Percentiles rank a stretch among this genome's conserved stretches.
Evolutionary conservation across 2,329 filamentous ascomycete species (phyloP).

Genomic region (Botryotinia globosa): DNA sequence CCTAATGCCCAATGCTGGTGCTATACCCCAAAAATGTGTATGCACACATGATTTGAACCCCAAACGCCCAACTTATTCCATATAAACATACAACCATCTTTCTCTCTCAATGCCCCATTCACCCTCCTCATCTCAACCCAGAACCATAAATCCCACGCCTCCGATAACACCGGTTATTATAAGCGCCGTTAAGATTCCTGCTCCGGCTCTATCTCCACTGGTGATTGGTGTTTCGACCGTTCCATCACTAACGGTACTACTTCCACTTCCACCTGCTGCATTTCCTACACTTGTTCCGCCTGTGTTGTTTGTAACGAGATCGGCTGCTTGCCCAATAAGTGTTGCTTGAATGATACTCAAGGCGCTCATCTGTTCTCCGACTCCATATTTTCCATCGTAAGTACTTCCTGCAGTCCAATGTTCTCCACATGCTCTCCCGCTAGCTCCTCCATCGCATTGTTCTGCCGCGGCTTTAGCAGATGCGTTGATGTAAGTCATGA

Average conservation of each 20-base stretch:
- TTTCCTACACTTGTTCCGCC: constrained; percentile 55
- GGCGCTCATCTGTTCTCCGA: constrained; percentile 69
- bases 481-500: constrained; percentile 53
- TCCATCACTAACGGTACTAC: constrained; percentile 8
- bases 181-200: constrained; percentile 60
- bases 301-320: constrained; percentile 47
- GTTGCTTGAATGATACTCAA: constrained; percentile 63
- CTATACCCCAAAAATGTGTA: not conserved
- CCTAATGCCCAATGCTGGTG: not conserved
- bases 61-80: not conserved
- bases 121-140: constrained; percentile 6
- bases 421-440: constrained; percentile 57
- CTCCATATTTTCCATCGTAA: constrained; percentile 59
- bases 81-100: constrained; percentile 6
- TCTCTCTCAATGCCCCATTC: not conserved
- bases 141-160: constrained; percentile 53
- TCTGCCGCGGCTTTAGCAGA: constrained; percentile 56
- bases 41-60: not conserved
- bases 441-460: constrained; percentile 47
- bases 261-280: constrained; percentile 28
- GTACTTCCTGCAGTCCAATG: constrained; percentile 53
- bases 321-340: constrained; percentile 47
- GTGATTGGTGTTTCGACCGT: constrained; percentile 31
- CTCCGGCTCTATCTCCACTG: constrained; percentile 64
- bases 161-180: constrained; percentile 50